Conservation (phyloP, 805 yeast genomes). For the Candida sphagnicola region DNA sequence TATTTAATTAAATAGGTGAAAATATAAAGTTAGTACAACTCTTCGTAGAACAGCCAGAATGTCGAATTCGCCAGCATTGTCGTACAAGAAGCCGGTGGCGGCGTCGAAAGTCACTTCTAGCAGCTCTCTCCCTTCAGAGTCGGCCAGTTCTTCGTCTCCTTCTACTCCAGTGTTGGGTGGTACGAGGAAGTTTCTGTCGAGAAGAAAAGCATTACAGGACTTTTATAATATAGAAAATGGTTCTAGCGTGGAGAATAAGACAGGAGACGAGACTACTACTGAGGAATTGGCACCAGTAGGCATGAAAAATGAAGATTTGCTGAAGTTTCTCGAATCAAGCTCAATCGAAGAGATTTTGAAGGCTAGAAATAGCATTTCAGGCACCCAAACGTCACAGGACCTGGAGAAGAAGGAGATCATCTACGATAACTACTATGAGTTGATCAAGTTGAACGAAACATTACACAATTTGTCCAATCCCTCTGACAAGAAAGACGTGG, state of each 20-base stretch:
- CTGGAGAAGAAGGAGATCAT: slow-evolving; percentile 66
- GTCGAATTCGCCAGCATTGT: slow-evolving; percentile 16
- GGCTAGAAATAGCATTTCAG: slow-evolving; percentile 33
- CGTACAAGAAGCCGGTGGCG: slow-evolving; percentile 22
- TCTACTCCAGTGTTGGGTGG: slow-evolving; percentile 3
- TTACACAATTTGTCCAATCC: slow-evolving; percentile 24
- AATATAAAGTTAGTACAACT: not conserved
- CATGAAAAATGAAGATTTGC: slow-evolving; percentile 14
- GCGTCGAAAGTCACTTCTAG: slow-evolving; percentile 4
- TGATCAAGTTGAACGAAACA: slow-evolving; percentile 62
- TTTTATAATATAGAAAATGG: slow-evolving; percentile 27
- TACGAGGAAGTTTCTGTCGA: slow-evolving; percentile 31
- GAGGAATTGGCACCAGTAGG: not conserved
- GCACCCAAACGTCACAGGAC: slow-evolving; percentile 48
- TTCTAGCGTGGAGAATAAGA: no score
- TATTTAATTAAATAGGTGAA: no score
- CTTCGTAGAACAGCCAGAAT: slow-evolving; percentile 1
- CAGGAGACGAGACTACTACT: slow-evolving; percentile 1
- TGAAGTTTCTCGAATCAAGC: slow-evolving; percentile 17
- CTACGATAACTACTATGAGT: slow-evolving; percentile 71
- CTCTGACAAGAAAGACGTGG: slow-evolving; percentile 4
- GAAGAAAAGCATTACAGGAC: slow-evolving; percentile 40
- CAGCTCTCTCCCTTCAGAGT: not conserved
- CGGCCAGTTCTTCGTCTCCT: not conserved
- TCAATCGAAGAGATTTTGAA: slow-evolving; percentile 28